Evolutionary conservation across 331 rosid species (phyloP).

Genomic region (Malus hybrid): DNA sequence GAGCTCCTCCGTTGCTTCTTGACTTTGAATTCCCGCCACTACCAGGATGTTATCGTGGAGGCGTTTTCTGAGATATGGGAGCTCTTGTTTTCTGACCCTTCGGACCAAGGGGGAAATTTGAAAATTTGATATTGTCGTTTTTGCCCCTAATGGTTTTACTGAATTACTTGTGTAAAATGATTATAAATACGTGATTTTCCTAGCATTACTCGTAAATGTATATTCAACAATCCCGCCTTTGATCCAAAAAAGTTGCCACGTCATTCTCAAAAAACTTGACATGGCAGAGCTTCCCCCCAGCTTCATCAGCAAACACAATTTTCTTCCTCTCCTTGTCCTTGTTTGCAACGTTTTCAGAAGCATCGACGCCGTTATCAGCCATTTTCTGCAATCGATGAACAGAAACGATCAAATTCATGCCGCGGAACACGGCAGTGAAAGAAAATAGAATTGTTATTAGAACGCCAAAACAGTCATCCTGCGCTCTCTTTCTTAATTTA

Average conservation of each 20-base stretch:
- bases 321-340: conserved; percentile 68
- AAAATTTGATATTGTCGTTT: not conserved
- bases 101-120: not conserved
- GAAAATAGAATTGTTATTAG: not conserved
- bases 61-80: conserved; percentile 65
- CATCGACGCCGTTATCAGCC: conserved; percentile 37
- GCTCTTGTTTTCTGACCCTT: conserved; percentile 23
- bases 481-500: no score
- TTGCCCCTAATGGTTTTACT: no score
- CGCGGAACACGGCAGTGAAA: not conserved
- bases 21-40: conserved; percentile 38
- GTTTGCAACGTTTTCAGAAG: conserved; percentile 29
- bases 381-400: conserved; percentile 47
- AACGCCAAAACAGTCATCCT: no score
- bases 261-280: conserved; percentile 52
- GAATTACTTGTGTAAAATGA: no score
- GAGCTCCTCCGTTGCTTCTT: conserved; percentile 55
- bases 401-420: not conserved
- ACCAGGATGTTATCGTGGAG: conserved; percentile 38
- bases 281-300: conserved; percentile 70
- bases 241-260: conserved; percentile 6
- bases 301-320: conserved; percentile 91
- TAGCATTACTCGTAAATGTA: no score
- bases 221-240: conserved; percentile 1
- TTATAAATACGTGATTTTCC: no score